Conservation (phyloP, 768 basidiomycete genomes). For the Hericium alpestre region DNA sequence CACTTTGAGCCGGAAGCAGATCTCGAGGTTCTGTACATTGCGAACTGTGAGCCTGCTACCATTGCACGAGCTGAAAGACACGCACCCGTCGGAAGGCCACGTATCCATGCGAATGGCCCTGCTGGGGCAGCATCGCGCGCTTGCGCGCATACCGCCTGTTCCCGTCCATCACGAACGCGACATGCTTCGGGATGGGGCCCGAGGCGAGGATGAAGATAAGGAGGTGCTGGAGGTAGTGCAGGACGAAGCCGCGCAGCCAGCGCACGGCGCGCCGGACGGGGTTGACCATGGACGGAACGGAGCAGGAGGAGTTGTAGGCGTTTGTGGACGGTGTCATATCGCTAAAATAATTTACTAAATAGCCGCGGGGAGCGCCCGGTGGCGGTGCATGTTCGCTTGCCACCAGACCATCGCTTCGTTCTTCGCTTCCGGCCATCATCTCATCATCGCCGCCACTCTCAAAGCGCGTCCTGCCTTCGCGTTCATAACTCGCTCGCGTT, state of each 20-base stretch:
- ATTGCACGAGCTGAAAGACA: slow-evolving; percentile 1
- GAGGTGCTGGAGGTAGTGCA: slow-evolving; percentile 27
- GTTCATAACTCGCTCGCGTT: background rate
- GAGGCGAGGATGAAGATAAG: slow-evolving; percentile 60
- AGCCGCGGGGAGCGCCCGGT: background rate
- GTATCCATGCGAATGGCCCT: slow-evolving; percentile 85
- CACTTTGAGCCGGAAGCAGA: slow-evolving; percentile 73
- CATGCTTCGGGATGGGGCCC: slow-evolving; percentile 81
- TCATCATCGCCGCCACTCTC: background rate
- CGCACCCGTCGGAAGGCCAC: slow-evolving; percentile 66
- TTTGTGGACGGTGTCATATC: background rate
- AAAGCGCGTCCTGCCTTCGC: background rate
- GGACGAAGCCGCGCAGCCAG: slow-evolving; percentile 14
- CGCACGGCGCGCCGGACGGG: slow-evolving; percentile 14
- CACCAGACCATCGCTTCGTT: background rate
- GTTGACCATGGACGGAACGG: background rate
- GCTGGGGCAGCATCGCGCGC: slow-evolving; percentile 47
- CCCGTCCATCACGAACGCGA: slow-evolving; percentile 97
- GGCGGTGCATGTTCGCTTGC: background rate
- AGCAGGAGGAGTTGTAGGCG: background rate
- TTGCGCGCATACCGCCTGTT: slow-evolving; percentile 82
- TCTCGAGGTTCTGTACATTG: slow-evolving; percentile 59
- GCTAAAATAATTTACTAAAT: too few relatives aligned
- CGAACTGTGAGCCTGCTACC: background rate
- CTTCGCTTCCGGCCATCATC: too few relatives aligned